phyloP scores from a whole-genome alignment of 176 grass and related monocot genomes.

The Secale cereale region DNA sequence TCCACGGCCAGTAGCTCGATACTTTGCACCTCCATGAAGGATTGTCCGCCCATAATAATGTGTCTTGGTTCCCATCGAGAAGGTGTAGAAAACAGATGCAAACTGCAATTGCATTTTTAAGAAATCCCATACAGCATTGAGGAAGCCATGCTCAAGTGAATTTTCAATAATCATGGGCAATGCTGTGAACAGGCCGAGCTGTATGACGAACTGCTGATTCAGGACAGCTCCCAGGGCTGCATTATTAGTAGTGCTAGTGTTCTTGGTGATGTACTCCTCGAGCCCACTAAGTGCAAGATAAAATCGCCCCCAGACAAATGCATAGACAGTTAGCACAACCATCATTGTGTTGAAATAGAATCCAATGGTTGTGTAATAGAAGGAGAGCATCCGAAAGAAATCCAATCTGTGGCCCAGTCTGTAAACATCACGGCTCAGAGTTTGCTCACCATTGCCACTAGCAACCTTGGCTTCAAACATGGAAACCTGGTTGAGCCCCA shows the following conservation, averaged over 20 bases:
- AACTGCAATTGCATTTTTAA: slow-evolving; percentile 95
- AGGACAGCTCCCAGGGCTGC: slow-evolving; percentile 78
- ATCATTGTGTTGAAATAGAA: slow-evolving; percentile 99
- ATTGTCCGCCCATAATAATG: slow-evolving; percentile 93
- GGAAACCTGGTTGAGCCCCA: slow-evolving; percentile 86
- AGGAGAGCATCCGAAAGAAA: slow-evolving; percentile 94
- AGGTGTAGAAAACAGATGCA: slow-evolving; percentile 92
- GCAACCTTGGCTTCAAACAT: slow-evolving; percentile 97
- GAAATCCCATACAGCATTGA: slow-evolving; percentile 90
- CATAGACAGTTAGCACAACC: slow-evolving; percentile 87
- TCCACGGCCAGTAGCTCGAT: slow-evolving; percentile 89
- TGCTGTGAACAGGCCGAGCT: slow-evolving; percentile 89
- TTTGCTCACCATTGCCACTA: slow-evolving; percentile 92
- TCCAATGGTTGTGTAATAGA: slow-evolving; percentile 89
- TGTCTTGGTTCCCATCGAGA: slow-evolving; percentile 96
- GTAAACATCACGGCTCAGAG: slow-evolving; percentile 87
- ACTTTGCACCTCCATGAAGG: slow-evolving; percentile 95
- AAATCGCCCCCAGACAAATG: slow-evolving; percentile 95
- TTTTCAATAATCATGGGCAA: slow-evolving; percentile 97
- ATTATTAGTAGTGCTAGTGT: slow-evolving; percentile 66
- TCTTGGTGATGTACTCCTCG: slow-evolving; percentile 58
- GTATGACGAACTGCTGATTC: slow-evolving; percentile 96
- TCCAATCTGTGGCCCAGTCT: slow-evolving; percentile 93
- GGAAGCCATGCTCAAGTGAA: slow-evolving; percentile 86
- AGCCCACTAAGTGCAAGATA: slow-evolving; percentile 96